Base-by-base conservation (phyloP, 192 early-diverging fungal species). In the Linderina pennispora region DNA sequence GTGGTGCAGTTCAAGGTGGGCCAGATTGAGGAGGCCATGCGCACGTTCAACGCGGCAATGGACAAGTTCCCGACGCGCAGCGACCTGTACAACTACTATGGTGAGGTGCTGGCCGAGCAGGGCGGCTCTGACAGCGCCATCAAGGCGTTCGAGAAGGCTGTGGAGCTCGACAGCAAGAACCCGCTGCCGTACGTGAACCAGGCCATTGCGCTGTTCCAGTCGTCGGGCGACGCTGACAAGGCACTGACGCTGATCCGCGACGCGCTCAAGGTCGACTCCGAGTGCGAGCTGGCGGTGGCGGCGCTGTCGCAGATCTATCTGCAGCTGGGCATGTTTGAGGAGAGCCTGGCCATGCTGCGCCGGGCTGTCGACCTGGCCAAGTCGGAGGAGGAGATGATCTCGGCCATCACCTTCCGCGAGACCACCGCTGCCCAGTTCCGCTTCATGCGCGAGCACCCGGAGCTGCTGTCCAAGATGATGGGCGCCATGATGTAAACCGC, bases 141-240 rank as follows among this genome's bases (percentile, higher is more conserved):
- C 49, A 77, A 80, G 10, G 80, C 81, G 45, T 97, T 98, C 55
- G 86, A 89, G 48, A 94, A 93, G 64, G 90, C 94, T 1, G 80
- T 92, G 33, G 75, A 83, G 43, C 65, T 97, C 51, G 84, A 88
- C 56, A 67, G 76, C 3, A 70, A 70, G 38, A 90, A 88, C 57
- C 91, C 96, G n/a, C 75, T 98, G 40, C 89, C 93, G n/a, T 94
- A 92, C 48, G 95, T 99, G 64, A 99, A 99, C 78, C 94, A 97
- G 69, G 87, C 90, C 14, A 76, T 88, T 38, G 66, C 82, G 47
- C 67, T 78, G 62, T 86, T 91, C 59, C 92, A 97, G 56, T 77
- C 73, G 43, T 85, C 77, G 40, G 71, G 79, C 17, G 84, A 99
- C 50, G 53, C 77, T n/a, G 75, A 65, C 34, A 66, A 70, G 45